These are phyloP conservation scores for Pythium sukuiense DNA, from an alignment of 352 stramenopile genomes.

Conservation along the genomic window DNA sequence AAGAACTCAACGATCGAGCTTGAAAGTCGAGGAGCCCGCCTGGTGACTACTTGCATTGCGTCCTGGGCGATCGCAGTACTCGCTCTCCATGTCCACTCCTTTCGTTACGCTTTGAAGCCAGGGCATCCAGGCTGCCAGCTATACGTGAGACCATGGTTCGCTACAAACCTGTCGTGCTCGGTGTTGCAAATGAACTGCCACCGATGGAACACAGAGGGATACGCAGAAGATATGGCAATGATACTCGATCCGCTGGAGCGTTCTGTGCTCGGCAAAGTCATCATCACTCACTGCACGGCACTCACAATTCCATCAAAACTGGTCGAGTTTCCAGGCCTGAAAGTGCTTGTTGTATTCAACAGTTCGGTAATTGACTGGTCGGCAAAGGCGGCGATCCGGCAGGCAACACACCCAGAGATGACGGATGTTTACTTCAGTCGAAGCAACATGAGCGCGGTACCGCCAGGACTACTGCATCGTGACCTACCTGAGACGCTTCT, in stretches of 20 bases:
- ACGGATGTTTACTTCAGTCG: not conserved
- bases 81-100: not conserved
- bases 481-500: slow-evolving; percentile 4
- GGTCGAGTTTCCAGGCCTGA: too few species aligned
- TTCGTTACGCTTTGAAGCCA: too few species aligned
- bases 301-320: not conserved
- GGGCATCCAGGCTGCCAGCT: not conserved
- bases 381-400: not conserved
- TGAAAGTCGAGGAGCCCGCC: not conserved
- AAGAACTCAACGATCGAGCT: not conserved
- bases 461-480: not conserved
- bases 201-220: not conserved
- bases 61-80: not conserved
- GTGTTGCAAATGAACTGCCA: not conserved
- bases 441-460: slow-evolving; percentile 1
- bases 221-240: not conserved
- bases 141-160: not conserved
- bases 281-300: not conserved
- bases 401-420: not conserved
- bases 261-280: not conserved
- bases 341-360: slow-evolving; percentile 10
- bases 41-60: not conserved
- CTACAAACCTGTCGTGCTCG: not conserved
- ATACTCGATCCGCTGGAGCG: not conserved
- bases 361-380: slow-evolving; percentile 13